phyloP scores from a whole-genome alignment of 192 early-diverging fungal species.

The Coemansia sp. region DNA sequence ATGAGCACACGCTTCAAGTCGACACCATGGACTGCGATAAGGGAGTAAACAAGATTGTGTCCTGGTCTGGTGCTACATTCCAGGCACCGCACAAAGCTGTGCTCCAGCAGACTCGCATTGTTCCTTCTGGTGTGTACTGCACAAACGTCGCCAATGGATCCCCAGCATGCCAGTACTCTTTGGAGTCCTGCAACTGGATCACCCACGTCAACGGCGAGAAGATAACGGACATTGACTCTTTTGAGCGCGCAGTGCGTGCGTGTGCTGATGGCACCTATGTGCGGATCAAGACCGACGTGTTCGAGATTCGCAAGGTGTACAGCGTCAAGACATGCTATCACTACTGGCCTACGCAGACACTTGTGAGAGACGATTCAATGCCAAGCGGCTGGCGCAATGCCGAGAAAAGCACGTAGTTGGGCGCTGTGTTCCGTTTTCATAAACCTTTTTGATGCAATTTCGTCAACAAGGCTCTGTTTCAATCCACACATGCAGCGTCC shows the following conservation, averaged over 20 bases:
- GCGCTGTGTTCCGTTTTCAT: too few relatives aligned
- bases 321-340: conserved; percentile 72
- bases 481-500: too few relatives aligned
- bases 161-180: conserved; percentile 63
- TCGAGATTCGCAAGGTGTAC: conserved; percentile 57
- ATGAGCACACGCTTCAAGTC: conserved; percentile 64
- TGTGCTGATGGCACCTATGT: conserved; percentile 57
- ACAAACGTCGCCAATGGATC: conserved; percentile 63
- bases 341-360: conserved; percentile 69
- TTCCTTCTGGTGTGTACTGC: conserved; percentile 67
- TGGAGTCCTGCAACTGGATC: conserved; percentile 62
- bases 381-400: conserved; percentile 54
- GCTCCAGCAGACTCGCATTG: conserved; percentile 64
- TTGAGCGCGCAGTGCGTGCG: conserved; percentile 58
- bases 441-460: too few relatives aligned
- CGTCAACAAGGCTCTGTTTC: too few relatives aligned
- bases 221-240: conserved; percentile 62
- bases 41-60: conserved; percentile 67
- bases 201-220: conserved; percentile 65
- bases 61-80: conserved; percentile 83
- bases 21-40: conserved; percentile 61
- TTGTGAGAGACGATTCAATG: conserved; percentile 49
- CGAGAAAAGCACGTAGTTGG: not conserved
- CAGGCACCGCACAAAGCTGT: conserved; percentile 72
- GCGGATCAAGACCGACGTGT: conserved; percentile 38